Base-by-base conservation (phyloP, 2,329 filamentous ascomycete genomes). In the Dryadomyces quercivorus region DNA sequence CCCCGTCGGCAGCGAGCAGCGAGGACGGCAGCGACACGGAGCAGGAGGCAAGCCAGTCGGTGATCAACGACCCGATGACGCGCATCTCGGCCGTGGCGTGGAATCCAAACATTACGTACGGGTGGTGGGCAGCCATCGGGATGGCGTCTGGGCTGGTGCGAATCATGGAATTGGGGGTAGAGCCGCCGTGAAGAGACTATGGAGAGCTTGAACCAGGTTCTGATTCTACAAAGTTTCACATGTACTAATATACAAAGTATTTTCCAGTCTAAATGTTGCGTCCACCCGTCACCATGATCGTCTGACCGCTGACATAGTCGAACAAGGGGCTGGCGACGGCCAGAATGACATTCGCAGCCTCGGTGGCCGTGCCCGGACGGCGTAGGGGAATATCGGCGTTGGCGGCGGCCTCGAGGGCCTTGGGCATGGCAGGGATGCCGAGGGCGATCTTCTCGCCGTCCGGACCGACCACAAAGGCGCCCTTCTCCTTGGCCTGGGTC, bases 271-370 rank as follows among this genome's bases (percentile, higher is more conserved):
- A 82, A 73, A 81, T 81, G 60, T 81, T 80, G 56, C 78, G 74
- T 2, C 89, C 88, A 15, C 88, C 89, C 5, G 88, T 93, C 52
- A 93, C 88, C 72, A 84, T 87, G 61, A 95, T 86, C 0, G 88
- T 92, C 77, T 95, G 88, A 0, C 90, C 89, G 58, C 79, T 85
- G 4, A 95, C 88, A 71, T 95, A 95, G 44, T 83, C 83, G 63
- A 93, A 89, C 64, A 91, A 68, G 31, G 90, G 89, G 64, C 87
- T 92, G 2, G 84, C 86, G 31, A 93, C 82, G 7, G 85, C 88
- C 65, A 95, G 65, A 52, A 95, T 81, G 42, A 82, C 81, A 57
- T 81, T 81, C 26, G 89, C 90, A 12, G 89, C 90, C 72, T 95
- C 90, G 3, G 83, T 85, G 0, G 90, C 82, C 21, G 81, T 85